A percentile compares a stretch with the other conserved stretches of the same genome.
Conservation (phyloP, 2,329 filamentous ascomycete genomes). For the Neoscytalidium dimidiatum region DNA sequence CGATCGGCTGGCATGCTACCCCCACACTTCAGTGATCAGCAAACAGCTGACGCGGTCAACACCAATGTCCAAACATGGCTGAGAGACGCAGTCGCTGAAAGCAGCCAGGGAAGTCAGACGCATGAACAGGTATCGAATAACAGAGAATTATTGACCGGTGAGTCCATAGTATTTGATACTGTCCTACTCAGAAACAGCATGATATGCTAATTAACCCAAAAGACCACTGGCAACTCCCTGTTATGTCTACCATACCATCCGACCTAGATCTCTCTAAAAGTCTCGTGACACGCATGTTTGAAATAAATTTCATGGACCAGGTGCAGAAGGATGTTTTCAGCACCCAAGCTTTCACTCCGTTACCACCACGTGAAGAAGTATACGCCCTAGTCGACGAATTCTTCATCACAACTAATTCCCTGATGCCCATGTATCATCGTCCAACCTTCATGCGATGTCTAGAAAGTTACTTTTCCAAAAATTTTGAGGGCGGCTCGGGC, state of each 20-base stretch:
- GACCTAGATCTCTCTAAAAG: background rate
- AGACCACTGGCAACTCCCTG: background rate
- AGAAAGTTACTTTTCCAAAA: background rate
- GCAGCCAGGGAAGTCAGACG: too few relatives aligned
- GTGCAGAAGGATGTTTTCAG: background rate
- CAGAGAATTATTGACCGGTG: background rate
- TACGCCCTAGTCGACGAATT: background rate
- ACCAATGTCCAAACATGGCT: too few relatives aligned
- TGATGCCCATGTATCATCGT: background rate
- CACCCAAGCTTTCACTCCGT: background rate
- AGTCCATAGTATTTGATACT: background rate
- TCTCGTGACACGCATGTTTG: background rate
- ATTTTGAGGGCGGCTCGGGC: background rate
- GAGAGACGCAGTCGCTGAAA: too few relatives aligned
- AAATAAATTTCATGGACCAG: background rate
- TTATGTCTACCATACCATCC: background rate
- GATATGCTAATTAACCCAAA: background rate
- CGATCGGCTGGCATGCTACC: too few relatives aligned
- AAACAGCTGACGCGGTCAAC: too few relatives aligned
- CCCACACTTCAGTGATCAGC: too few relatives aligned
- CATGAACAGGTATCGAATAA: background rate
- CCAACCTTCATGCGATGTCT: background rate
- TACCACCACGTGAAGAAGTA: background rate
- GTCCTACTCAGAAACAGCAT: background rate
- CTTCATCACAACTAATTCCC: background rate